These are phyloP conservation scores for Fusarium stilboides DNA, from an alignment of 2,329 filamentous ascomycete species.

Conservation along the genomic window DNA sequence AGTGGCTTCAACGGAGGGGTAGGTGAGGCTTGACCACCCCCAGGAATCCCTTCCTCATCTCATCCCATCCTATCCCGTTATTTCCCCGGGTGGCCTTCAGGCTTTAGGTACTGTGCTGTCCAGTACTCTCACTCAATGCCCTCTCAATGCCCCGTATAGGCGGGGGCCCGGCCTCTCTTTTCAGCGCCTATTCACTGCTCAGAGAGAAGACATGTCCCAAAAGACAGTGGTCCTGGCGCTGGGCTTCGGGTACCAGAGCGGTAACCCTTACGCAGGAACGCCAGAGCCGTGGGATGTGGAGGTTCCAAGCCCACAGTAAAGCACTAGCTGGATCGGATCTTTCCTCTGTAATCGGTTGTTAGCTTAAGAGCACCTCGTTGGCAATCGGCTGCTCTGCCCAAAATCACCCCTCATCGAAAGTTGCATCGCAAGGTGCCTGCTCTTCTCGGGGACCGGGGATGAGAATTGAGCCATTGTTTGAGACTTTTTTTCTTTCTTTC, in stretches of 20 bases:
- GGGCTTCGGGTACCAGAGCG: conserved; percentile 42
- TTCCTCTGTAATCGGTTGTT: conserved; percentile 46
- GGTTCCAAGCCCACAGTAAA: conserved; percentile 40
- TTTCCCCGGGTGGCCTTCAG: conserved; percentile 19
- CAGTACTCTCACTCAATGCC: neutral
- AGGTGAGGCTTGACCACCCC: conserved; percentile 31
- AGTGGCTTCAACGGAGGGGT: conserved; percentile 31
- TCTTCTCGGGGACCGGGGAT: conserved; percentile 17
- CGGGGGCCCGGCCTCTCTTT: conserved; percentile 13
- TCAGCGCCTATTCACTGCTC: too few relatives aligned
- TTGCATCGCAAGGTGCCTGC: conserved; percentile 33
- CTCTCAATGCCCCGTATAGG: conserved; percentile 7
- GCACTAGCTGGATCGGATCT: conserved; percentile 50
- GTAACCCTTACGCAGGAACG: conserved; percentile 53
- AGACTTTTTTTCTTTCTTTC: conserved; percentile 18
- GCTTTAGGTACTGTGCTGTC: neutral
- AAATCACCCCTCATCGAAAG: conserved; percentile 42
- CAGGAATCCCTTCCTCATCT: conserved; percentile 1
- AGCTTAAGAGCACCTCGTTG: conserved; percentile 29
- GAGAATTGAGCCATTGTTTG: conserved; percentile 40
- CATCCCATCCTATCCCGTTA: conserved; percentile 28
- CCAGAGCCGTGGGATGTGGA: conserved; percentile 48
- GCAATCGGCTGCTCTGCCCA: conserved; percentile 43
- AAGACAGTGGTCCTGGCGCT: conserved; percentile 33
- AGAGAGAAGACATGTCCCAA: neutral